phyloP scores from a whole-genome alignment of 306 rosid genomes.

The Prunus mongolica region DNA sequence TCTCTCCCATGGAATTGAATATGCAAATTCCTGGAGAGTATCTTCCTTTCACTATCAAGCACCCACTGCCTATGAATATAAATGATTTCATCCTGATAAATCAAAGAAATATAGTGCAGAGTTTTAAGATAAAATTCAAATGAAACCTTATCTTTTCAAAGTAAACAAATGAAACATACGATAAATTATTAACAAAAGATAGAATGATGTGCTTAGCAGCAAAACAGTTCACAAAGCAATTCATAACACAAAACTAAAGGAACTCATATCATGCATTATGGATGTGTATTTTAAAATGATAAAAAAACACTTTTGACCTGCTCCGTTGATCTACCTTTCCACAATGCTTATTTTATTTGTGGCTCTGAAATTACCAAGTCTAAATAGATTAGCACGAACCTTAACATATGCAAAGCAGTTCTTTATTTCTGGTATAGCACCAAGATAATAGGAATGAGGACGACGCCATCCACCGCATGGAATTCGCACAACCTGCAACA shows the following conservation, averaged over 20 bases:
- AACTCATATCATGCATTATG: not conserved
- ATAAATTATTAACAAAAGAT: not conserved
- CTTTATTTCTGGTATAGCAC: conserved; percentile 76
- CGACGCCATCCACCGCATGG: conserved; percentile 99
- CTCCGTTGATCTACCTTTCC: not conserved
- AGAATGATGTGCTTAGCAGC: not conserved
- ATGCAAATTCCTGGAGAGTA: conserved; percentile 70
- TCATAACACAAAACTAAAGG: not conserved
- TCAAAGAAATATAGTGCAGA: not conserved
- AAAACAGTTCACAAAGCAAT: not conserved
- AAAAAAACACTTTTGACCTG: not conserved
- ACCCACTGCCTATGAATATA: conserved; percentile 64
- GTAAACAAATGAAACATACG: not conserved
- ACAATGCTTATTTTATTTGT: not conserved
- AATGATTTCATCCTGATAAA: conserved; percentile 76
- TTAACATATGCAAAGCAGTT: conserved; percentile 91
- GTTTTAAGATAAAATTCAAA: not conserved
- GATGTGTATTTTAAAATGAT: not conserved
- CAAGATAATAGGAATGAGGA: conserved; percentile 83
- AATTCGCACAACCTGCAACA: conserved; percentile 66
- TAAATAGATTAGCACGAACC: conserved; percentile 42
- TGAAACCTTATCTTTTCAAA: not conserved
- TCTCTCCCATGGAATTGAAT: conserved; percentile 97
- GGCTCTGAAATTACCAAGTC: not conserved
- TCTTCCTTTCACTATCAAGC: conserved; percentile 41